A percentile compares a stretch with the other conserved stretches of the same genome.
Evolutionary conservation across 768 basidiomycete species (phyloP).

Genomic region (Tricholoma bakamatsutake): DNA sequence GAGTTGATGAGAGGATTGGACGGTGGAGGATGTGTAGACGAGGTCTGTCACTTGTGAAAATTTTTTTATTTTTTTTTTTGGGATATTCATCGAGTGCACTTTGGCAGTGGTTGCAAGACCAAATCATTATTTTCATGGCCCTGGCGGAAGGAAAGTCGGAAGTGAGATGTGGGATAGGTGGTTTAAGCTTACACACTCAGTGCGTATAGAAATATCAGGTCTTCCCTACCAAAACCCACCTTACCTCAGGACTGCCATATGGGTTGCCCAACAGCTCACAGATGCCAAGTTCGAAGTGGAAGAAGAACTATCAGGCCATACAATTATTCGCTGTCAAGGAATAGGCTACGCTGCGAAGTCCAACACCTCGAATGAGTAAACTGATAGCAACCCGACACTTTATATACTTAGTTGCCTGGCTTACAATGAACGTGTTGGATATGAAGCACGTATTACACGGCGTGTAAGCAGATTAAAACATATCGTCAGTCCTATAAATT

Average conservation of each 20-base stretch:
- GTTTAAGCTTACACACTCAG: conserved; percentile 66
- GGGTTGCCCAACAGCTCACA: conserved; percentile 64
- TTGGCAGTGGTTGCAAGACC: conserved; percentile 52
- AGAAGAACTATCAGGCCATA: conserved; percentile 33
- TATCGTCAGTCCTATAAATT: conserved; percentile 10
- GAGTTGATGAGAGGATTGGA: conserved; percentile 52
- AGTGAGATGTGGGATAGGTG: conserved; percentile 48
- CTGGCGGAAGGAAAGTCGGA: conserved; percentile 60
- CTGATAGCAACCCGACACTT: not conserved
- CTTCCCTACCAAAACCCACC: not conserved
- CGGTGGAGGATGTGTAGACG: conserved; percentile 72
- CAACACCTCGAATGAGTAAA: not conserved
- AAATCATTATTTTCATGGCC: conserved; percentile 74
- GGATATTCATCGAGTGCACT: not conserved
- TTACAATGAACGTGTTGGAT: conserved; percentile 6
- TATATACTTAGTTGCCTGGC: not conserved
- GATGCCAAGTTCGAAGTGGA: conserved; percentile 56
- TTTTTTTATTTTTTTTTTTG: too few relatives aligned
- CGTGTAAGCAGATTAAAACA: conserved; percentile 1
- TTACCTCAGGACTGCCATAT: conserved; percentile 55
- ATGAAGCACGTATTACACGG: not conserved
- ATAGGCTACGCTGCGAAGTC: conserved; percentile 43
- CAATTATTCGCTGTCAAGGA: conserved; percentile 55
- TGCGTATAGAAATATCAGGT: conserved; percentile 18
- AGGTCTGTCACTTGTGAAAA: conserved; percentile 30